Evolutionary conservation across 805 yeast genomes (phyloP), one percentile per base, ranked within the genome.

Genomic region (Hanseniaspora mollemarum): DNA sequence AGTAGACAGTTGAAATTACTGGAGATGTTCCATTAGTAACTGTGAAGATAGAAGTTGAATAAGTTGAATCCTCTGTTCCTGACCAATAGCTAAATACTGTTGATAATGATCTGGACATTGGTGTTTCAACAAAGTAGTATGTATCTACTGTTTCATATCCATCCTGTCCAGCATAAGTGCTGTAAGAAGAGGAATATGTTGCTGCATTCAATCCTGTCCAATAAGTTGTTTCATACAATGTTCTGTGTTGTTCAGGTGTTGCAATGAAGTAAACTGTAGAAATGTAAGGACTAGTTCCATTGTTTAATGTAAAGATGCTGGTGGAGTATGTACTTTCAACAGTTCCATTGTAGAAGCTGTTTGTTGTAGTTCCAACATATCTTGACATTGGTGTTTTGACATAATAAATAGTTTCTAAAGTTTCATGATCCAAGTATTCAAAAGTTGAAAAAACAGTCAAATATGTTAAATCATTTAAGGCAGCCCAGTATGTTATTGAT

Each of bases 221-320:
- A 28, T 38, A 42, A 24, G 43, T 18, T 15, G 40, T 35, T 12
- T 19, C 15, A 24, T 43, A 13, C 35, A 25, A 18, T 0, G 41
- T 48, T 21, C n/a, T 46, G 36, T 49, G 46, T 4, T 21, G 42
- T 49, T 49, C 32, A 22, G 58, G 60, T 6, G 58, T 56, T 18
- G 53, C 55, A 18, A 57, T 57, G 36, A 31, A 44, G 54, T 56
- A 56, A 28, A 56, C 33, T 2, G 58, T 56, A 9, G 53, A 49
- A 21, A 54, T 53, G 10, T 54, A 52, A 10, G 49, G 43, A 15
- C 37, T 38, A 24, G 52, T 53, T 24, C 49, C 48, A 1, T 28
- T 19, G n/a, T 51, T 43, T 1, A 35, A 46, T 1, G 43, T 35
- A 16, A 37, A 43, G 2, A 53, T 50, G 12, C 49, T 50, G 16